Evolutionary conservation across 768 basidiomycete genomes (phyloP).

Genomic region (Trametes sanguinea): DNA sequence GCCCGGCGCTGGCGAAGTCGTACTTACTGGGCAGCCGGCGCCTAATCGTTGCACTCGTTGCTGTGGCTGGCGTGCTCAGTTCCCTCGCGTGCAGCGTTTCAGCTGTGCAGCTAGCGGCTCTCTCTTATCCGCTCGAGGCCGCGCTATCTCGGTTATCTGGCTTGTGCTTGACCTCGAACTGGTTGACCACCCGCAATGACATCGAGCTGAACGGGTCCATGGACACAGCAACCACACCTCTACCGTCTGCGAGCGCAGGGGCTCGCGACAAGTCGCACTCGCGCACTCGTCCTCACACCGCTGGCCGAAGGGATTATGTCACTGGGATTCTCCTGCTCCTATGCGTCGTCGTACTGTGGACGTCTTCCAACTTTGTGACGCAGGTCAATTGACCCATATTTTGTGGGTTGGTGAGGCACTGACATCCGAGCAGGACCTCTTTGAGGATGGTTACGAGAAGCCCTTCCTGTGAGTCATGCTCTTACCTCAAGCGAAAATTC

Average conservation of each 20-base stretch:
- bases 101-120: too few species aligned
- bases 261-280: conserved; percentile 20
- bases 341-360: conserved; percentile 85
- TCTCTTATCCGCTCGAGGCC: too few species aligned
- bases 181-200: not conserved
- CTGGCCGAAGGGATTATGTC: conserved; percentile 41
- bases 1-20: not conserved
- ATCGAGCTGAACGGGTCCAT: not conserved
- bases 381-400: conserved; percentile 48
- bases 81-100: too few species aligned
- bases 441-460: conserved; percentile 77
- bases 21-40: not conserved
- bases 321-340: conserved; percentile 71
- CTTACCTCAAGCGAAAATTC: conserved; percentile 3
- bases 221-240: conserved; percentile 13
- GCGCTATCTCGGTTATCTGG: too few species aligned
- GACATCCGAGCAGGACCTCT: conserved; percentile 38
- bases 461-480: conserved; percentile 71
- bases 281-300: conserved; percentile 5
- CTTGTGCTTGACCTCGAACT: too few species aligned
- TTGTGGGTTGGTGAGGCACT: not conserved
- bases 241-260: not conserved
- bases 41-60: too few species aligned
- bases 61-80: too few species aligned
- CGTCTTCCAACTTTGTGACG: conserved; percentile 82